Base-by-base conservation (phyloP, 2,329 filamentous ascomycete species). In the Trichophyton schoenleinii region DNA sequence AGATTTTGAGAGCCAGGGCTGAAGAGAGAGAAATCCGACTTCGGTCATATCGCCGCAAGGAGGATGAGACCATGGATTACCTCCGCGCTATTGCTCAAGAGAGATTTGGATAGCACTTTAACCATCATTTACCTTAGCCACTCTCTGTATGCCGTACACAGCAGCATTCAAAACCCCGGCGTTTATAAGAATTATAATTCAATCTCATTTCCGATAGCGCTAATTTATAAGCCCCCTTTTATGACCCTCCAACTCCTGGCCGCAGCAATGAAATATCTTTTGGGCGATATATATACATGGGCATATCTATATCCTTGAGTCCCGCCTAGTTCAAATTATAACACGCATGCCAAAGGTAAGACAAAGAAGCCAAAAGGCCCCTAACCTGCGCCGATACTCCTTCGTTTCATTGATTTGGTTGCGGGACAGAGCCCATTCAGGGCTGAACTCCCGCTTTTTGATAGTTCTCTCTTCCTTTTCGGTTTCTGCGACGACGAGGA, bases 61-160 rank as follows among this genome's bases (percentile, higher is more conserved):
- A 97, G 74, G 86, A 91, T 65, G 84, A 84, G 69, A 95, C 90
- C 0, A 89, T 96, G 79, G 83, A 83, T 57, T 91, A 89, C 80
- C 70, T 97, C 69, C 87, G 81, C 74, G 83, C 85, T 68, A 75
- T 97, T 74, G 92, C 91, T 15, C 87, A 81, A 75, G 83, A 89
- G 75, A 81, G 88, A 65, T 96, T 89, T 79, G 89, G 89, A 28
- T 84, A 65, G 34, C 28, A 31, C 28, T 31, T 31, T 31, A 8
- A 6, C 28, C 1, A 6, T 31, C 7, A 7, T 38, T 13, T 13
- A 38, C 11, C 34, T 13, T 2, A 36, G 11, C 11, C 11, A 13
- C 34, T 38, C 34, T 38, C 7, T 3, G 34, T 13, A 38, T 38
- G 34, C 9, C 9, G 3, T 13, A 13, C 34, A 38, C 13, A 20